phyloP scores from a whole-genome alignment of 192 early-diverging fungal species.

The Lunasporangiospora selenospora region DNA sequence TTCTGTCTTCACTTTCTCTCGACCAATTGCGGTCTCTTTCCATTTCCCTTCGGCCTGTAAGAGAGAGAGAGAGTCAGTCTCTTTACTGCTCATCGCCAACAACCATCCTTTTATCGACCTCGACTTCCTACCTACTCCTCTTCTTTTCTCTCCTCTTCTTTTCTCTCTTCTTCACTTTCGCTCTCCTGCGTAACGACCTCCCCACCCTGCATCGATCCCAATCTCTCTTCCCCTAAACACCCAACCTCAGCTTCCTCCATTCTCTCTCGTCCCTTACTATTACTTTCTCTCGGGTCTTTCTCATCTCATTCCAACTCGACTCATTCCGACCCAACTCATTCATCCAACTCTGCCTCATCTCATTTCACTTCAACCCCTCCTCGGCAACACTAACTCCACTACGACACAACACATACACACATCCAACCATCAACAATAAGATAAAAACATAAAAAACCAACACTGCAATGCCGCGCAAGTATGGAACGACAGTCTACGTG shows the following conservation, averaged over 20 bases:
- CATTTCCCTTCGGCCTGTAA: too few relatives aligned
- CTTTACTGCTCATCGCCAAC: too few relatives aligned
- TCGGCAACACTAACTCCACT: neutral
- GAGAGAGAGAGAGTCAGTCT: too few relatives aligned
- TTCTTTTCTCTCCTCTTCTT: neutral
- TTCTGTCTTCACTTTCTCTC: too few relatives aligned
- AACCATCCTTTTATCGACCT: too few relatives aligned
- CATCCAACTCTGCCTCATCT: neutral
- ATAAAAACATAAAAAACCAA: too few relatives aligned
- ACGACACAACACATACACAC: too few relatives aligned
- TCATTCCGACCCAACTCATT: neutral
- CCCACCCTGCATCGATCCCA: neutral
- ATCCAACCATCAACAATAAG: too few relatives aligned
- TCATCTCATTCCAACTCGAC: neutral
- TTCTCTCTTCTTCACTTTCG: neutral
- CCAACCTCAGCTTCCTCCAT: neutral
- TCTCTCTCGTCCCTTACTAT: neutral
- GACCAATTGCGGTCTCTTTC: too few relatives aligned
- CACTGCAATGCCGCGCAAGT: too few relatives aligned
- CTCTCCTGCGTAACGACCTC: too few relatives aligned
- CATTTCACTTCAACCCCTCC: neutral
- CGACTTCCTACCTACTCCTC: too few relatives aligned
- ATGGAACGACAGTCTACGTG: constrained; percentile 28
- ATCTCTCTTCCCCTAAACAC: neutral
- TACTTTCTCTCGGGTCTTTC: neutral